Percentiles rank a stretch among this genome's conserved stretches.
phyloP scores from a whole-genome alignment of 1,139 yeast species.

The Nadsonia starkeyi-henricii region DNA sequence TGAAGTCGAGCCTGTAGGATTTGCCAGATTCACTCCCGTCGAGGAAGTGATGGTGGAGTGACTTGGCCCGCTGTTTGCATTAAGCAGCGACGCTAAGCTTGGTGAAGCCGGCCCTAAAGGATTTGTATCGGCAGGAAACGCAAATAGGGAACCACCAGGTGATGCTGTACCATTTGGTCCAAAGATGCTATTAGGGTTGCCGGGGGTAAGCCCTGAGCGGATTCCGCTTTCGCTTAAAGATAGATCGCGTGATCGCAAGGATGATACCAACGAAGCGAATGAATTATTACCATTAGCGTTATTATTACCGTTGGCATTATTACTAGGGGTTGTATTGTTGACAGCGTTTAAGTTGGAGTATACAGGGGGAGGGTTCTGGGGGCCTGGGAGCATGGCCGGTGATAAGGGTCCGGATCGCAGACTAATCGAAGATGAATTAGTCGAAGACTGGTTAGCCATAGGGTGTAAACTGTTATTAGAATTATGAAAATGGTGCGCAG shows the following conservation, averaged over 20 bases:
- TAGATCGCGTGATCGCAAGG: conserved; percentile 5
- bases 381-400: conserved; percentile 23
- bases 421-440: conserved; percentile 13
- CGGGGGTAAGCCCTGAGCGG: conserved; percentile 26
- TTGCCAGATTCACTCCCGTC: not conserved
- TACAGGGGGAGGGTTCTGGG: conserved; percentile 11
- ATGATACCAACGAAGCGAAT: conserved; percentile 11
- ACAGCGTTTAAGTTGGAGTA: not conserved
- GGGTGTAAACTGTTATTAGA: conserved; percentile 6
- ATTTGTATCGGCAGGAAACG: not conserved
- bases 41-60: not conserved
- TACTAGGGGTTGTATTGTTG: not conserved
- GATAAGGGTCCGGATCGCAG: conserved; percentile 21
- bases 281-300: conserved; percentile 4
- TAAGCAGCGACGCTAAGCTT: not conserved
- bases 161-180: conserved; percentile 1
- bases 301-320: not conserved
- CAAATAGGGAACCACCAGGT: conserved; percentile 1
- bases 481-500: not conserved
- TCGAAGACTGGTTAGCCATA: conserved; percentile 8
- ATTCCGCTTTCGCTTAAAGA: conserved; percentile 17
- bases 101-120: not conserved
- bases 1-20: not conserved
- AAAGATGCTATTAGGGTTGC: conserved; percentile 9
- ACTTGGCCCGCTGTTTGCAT: not conserved